These are phyloP conservation scores for Naegleria gruberi DNA, from an alignment of 208 protist genomes.

Conservation along the genomic window DNA sequence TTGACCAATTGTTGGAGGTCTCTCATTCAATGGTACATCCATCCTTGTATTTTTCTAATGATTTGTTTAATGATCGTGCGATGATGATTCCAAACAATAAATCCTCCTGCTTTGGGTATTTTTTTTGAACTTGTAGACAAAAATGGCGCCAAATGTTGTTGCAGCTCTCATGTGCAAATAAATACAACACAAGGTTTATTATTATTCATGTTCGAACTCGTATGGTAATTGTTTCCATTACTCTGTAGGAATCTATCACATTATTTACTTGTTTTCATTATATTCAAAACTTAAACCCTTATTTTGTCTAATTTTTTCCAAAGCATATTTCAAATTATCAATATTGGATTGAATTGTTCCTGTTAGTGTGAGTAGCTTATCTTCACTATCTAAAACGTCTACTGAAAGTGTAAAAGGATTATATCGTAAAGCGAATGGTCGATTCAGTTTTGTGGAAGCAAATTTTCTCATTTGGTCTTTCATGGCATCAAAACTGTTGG, in stretches of 20 bases:
- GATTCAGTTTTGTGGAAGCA: constrained; percentile 34
- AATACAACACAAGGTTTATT: no score
- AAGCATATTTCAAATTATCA: neutral
- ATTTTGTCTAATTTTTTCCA: neutral
- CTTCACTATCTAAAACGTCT: neutral
- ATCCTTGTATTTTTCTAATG: no score
- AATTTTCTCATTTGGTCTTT: constrained; percentile 73
- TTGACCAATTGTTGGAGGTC: neutral
- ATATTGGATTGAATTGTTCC: neutral
- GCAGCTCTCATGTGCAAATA: no score
- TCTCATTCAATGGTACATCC: neutral
- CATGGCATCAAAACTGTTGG: constrained; percentile 73
- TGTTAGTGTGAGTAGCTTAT: neutral
- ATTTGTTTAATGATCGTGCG: no score
- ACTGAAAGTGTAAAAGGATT: neutral
- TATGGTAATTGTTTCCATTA: no score
- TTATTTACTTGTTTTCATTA: no score
- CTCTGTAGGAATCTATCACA: no score
- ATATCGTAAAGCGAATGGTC: constrained; percentile 1
- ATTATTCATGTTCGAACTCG: no score
- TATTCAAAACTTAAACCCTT: neutral
- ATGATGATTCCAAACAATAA: no score
- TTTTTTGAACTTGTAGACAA: no score
- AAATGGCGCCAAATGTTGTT: no score
- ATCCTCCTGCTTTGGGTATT: no score